Evolutionary conservation across 2,329 filamentous ascomycete species (phyloP).

Genomic region (Alternaria sp.): DNA sequence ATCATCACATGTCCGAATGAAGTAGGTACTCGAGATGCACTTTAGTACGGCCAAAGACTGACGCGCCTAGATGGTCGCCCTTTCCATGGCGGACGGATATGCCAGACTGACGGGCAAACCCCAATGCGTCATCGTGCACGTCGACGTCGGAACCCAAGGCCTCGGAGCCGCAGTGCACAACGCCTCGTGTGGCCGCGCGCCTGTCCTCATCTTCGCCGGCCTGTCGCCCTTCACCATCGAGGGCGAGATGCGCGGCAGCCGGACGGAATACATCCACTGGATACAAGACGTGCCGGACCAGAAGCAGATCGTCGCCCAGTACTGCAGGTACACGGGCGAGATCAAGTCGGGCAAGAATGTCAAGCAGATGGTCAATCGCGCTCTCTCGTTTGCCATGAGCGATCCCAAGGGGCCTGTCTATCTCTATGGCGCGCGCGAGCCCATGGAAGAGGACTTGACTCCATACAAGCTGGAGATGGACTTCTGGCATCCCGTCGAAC

Average conservation of each 20-base stretch:
- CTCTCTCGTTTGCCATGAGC: constrained; percentile 79
- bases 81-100: constrained; percentile 85
- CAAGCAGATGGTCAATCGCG: constrained; percentile 88
- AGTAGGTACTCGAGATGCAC: constrained; percentile 52
- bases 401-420: constrained; percentile 83
- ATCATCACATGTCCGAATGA: constrained; percentile 84
- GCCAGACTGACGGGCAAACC: constrained; percentile 72
- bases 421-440: constrained; percentile 76
- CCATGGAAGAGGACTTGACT: constrained; percentile 81
- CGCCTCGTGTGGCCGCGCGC: constrained; percentile 74
- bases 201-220: constrained; percentile 79
- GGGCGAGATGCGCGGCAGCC: constrained; percentile 72
- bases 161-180: constrained; percentile 82
- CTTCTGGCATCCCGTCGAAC: constrained; percentile 73
- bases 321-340: constrained; percentile 83
- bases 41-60: constrained; percentile 6
- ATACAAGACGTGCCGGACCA: constrained; percentile 85
- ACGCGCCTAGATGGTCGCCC: constrained; percentile 72
- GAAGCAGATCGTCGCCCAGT: constrained; percentile 80
- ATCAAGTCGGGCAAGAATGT: constrained; percentile 85
- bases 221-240: constrained; percentile 78
- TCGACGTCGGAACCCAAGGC: constrained; percentile 82
- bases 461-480: constrained; percentile 64
- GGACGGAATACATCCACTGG: constrained; percentile 87
- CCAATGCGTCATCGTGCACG: constrained; percentile 79